phyloP scores from a whole-genome alignment of 441 rosid species.

The Capsella rubella region DNA sequence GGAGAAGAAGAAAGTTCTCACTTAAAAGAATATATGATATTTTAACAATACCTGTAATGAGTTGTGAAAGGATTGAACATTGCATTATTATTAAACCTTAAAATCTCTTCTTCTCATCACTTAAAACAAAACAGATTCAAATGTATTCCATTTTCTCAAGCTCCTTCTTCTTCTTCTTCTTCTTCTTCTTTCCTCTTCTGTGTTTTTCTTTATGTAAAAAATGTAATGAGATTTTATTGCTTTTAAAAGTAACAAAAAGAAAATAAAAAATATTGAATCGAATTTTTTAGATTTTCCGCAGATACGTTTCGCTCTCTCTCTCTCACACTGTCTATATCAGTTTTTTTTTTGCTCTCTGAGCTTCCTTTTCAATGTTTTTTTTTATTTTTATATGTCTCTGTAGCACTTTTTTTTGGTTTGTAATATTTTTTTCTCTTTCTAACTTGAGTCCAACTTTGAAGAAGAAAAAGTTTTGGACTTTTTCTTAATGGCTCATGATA shows the following conservation, averaged over 20 bases:
- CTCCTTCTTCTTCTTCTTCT: background rate
- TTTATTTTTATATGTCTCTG: slow-evolving; percentile 11
- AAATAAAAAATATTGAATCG: slow-evolving; percentile 49
- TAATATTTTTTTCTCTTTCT: slow-evolving; percentile 28
- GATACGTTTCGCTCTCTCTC: slow-evolving; percentile 56
- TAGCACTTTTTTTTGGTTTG: slow-evolving; percentile 15
- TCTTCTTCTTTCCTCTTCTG: slow-evolving; percentile 17
- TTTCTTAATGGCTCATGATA: slow-evolving; percentile 36
- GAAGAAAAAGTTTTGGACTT: slow-evolving; percentile 42
- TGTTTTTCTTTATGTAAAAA: background rate
- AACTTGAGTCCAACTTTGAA: slow-evolving; percentile 49
- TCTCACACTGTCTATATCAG: slow-evolving; percentile 22
- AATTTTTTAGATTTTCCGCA: slow-evolving; percentile 67
- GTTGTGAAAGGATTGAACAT: slow-evolving; percentile 43
- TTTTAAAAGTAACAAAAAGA: slow-evolving; percentile 47
- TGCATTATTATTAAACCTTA: slow-evolving; percentile 41
- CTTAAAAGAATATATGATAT: background rate
- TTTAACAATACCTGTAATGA: slow-evolving; percentile 44
- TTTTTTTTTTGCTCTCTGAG: slow-evolving; percentile 15
- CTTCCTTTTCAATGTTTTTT: slow-evolving; percentile 18
- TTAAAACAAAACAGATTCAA: slow-evolving; percentile 24
- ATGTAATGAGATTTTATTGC: slow-evolving; percentile 47
- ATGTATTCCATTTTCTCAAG: slow-evolving; percentile 20
- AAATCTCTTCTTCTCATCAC: slow-evolving; percentile 25
- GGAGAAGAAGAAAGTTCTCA: background rate